phyloP scores from a whole-genome alignment of 129 eudicot species.

The Arctium lappa region DNA sequence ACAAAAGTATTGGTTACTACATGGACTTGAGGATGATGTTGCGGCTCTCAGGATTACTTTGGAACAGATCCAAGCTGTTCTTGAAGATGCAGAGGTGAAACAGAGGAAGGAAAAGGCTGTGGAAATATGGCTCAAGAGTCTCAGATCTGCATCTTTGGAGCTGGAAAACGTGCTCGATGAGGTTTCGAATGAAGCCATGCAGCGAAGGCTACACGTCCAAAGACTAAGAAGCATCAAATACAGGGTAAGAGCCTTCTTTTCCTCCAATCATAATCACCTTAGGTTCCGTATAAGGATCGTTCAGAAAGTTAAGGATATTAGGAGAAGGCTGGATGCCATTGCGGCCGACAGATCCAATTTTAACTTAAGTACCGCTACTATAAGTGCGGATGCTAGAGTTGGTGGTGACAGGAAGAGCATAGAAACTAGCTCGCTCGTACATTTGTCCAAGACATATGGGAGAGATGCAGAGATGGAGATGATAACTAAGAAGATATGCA shows the following conservation, averaged over 20 bases:
- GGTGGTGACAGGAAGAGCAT: neutral
- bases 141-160: conserved; percentile 12
- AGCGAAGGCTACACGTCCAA: neutral
- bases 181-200: conserved; percentile 10
- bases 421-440: conserved; percentile 14
- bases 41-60: neutral
- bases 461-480: conserved; percentile 6
- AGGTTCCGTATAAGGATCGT: neutral
- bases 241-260: conserved; percentile 10
- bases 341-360: conserved; percentile 10
- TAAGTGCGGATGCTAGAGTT: neutral
- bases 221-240: neutral
- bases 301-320: conserved; percentile 4
- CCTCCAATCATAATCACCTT: neutral
- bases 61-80: conserved; percentile 17
- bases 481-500: neutral
- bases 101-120: conserved; percentile 3
- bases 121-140: conserved; percentile 14
- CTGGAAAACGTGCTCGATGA: conserved; percentile 10
- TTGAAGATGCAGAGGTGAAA: conserved; percentile 9
- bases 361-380: neutral
- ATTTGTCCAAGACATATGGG: neutral
- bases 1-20: conserved; percentile 4
- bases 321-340: neutral
- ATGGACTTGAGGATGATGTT: conserved; percentile 6